phyloP scores from a whole-genome alignment of 1,284 basidiomycete genomes.

The Ceratobasidium sp. region DNA sequence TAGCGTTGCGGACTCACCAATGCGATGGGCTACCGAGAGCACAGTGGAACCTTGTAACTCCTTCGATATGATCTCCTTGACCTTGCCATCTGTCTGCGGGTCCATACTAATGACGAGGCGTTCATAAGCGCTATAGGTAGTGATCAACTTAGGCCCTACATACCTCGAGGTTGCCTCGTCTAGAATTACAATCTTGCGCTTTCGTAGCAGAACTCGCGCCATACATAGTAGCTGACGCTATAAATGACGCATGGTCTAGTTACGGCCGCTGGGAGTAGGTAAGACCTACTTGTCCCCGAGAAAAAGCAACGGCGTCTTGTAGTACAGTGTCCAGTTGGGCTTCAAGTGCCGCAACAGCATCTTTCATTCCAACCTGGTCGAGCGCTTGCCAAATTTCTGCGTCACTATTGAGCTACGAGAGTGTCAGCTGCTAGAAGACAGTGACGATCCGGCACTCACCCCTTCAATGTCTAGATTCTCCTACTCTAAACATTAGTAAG shows the following conservation, averaged over 20 bases:
- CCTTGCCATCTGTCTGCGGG: constrained; percentile 7
- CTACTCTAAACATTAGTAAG: background rate
- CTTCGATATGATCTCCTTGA: background rate
- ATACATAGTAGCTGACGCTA: constrained; percentile 16
- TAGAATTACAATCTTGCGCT: constrained; percentile 19
- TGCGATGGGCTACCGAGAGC: constrained; percentile 18
- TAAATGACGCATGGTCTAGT: background rate
- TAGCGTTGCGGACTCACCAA: background rate
- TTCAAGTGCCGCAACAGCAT: background rate
- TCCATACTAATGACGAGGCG: constrained; percentile 1
- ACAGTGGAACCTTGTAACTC: constrained; percentile 11
- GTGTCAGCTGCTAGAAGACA: no score
- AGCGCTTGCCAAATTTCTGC: constrained; percentile 25
- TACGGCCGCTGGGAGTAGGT: no score
- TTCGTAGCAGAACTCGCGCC: constrained; percentile 4
- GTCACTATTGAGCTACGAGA: background rate
- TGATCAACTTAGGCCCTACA: background rate
- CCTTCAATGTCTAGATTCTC: constrained; percentile 23
- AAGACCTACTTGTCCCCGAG: constrained; percentile 3
- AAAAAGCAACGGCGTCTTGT: constrained; percentile 1
- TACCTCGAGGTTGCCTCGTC: constrained; percentile 19
- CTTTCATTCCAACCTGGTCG: constrained; percentile 14
- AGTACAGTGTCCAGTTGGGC: constrained; percentile 1
- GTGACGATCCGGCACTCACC: background rate
- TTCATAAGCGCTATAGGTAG: background rate